Conservation (phyloP, 2,329 filamentous ascomycete genomes). For the Dactylonectria estremocensis region DNA sequence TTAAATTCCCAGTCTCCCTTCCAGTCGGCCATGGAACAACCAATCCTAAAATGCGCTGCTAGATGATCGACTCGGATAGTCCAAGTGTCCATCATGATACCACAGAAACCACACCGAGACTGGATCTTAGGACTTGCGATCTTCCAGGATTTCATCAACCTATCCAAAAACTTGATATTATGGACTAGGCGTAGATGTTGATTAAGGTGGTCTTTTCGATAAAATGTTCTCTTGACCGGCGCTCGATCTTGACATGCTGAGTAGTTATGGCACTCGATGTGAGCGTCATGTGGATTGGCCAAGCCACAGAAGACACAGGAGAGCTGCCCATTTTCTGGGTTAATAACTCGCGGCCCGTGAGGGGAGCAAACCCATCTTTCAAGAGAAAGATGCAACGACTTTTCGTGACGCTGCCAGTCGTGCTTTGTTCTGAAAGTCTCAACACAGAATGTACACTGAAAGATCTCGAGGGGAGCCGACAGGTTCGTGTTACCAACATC, state of each 20-base stretch:
- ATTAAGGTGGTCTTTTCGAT: conserved; percentile 77
- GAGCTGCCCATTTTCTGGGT: conserved; percentile 71
- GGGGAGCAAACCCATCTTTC: conserved; percentile 77
- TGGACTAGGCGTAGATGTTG: conserved; percentile 77
- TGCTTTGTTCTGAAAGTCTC: conserved; percentile 78
- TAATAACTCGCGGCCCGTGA: conserved; percentile 68
- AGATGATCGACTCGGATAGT: conserved; percentile 73
- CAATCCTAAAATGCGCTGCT: conserved; percentile 77
- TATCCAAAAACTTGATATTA: conserved; percentile 71
- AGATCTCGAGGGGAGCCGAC: conserved; percentile 66
- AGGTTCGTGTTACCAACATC: no score
- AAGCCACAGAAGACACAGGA: conserved; percentile 74
- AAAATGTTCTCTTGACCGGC: conserved; percentile 74
- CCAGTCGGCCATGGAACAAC: conserved; percentile 78
- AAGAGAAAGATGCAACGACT: conserved; percentile 75
- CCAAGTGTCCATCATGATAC: conserved; percentile 74
- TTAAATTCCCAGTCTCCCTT: conserved; percentile 81
- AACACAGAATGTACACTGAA: conserved; percentile 79
- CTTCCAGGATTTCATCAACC: conserved; percentile 78
- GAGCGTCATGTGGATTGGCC: conserved; percentile 68
- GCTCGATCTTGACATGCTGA: conserved; percentile 77
- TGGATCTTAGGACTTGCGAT: conserved; percentile 72
- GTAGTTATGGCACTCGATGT: conserved; percentile 69
- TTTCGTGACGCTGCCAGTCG: conserved; percentile 81
- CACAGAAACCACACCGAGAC: conserved; percentile 77